Percentiles rank a stretch among this genome's conserved stretches.
Conservation (phyloP, 140 eudicot genomes). For the Bidens hawaiensis region DNA sequence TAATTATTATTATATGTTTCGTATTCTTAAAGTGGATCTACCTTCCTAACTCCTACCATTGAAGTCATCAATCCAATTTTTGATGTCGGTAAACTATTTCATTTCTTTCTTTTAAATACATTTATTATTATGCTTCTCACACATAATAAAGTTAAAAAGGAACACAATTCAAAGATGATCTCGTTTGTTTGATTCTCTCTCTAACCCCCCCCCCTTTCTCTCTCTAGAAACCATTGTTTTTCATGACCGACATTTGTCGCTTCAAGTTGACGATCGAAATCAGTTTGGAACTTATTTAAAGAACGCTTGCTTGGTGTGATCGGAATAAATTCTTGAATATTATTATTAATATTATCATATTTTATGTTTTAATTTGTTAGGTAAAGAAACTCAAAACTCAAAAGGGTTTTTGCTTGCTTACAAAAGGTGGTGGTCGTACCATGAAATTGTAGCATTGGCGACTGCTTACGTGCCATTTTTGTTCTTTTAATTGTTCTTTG, state of each 20-base stretch:
- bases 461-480: not conserved
- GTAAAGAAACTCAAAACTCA: slow-evolving; percentile 40
- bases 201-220: not conserved
- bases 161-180: slow-evolving; percentile 41
- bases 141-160: slow-evolving; percentile 30
- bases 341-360: not conserved
- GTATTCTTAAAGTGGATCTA: slow-evolving; percentile 35
- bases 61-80: slow-evolving; percentile 23
- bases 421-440: slow-evolving; percentile 25
- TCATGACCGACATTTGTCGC: slow-evolving; percentile 34
- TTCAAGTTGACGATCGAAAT: slow-evolving; percentile 25
- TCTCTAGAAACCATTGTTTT: slow-evolving; percentile 5
- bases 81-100: slow-evolving; percentile 30
- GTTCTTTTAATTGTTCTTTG: not conserved
- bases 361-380: slow-evolving; percentile 17
- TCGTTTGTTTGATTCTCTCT: slow-evolving; percentile 7
- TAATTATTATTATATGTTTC: slow-evolving; percentile 21
- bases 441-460: slow-evolving; percentile 25
- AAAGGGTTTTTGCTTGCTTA: slow-evolving; percentile 27
- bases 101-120: not conserved
- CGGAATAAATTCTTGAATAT: slow-evolving; percentile 22
- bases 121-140: not conserved
- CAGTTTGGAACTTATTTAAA: slow-evolving; percentile 23
- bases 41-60: slow-evolving; percentile 43
- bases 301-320: slow-evolving; percentile 25